Evolutionary conservation across 352 stramenopile genomes (phyloP).

Genomic region (Phytophthora macrochlamydospora): DNA sequence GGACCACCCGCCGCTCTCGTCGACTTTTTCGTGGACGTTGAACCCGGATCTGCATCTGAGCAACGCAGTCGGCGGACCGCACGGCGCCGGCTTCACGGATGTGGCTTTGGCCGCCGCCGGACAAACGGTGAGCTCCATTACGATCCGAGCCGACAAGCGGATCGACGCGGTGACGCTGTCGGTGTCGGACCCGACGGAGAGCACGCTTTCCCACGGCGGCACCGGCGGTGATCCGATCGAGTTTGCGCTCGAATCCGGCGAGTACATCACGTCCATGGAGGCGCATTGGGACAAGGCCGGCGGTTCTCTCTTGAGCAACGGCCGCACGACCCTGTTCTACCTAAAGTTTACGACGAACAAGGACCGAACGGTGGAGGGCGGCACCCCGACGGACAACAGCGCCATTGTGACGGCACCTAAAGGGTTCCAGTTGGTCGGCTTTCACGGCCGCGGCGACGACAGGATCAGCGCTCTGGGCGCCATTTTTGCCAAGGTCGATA

Average conservation of each 20-base stretch:
- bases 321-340: slow-evolving; percentile 40
- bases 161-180: no score
- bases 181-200: no score
- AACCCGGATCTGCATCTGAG: slow-evolving; percentile 30
- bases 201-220: no score
- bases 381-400: slow-evolving; percentile 31
- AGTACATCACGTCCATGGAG: slow-evolving; percentile 35
- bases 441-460: slow-evolving; percentile 42
- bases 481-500: slow-evolving; percentile 1
- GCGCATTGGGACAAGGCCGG: slow-evolving; percentile 30
- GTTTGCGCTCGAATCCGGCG: no score
- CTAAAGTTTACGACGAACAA: slow-evolving; percentile 37
- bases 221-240: no score
- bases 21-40: slow-evolving; percentile 36
- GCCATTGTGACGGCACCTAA: slow-evolving; percentile 32
- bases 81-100: slow-evolving; percentile 18
- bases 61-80: slow-evolving; percentile 33
- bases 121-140: no score
- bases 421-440: slow-evolving; percentile 46
- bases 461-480: slow-evolving; percentile 38
- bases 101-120: no score
- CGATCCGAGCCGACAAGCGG: no score
- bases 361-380: slow-evolving; percentile 19
- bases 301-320: not conserved
- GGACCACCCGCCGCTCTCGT: slow-evolving; percentile 16